phyloP scores from a whole-genome alignment of 208 protist species.

The Strigomonas galati region DNA sequence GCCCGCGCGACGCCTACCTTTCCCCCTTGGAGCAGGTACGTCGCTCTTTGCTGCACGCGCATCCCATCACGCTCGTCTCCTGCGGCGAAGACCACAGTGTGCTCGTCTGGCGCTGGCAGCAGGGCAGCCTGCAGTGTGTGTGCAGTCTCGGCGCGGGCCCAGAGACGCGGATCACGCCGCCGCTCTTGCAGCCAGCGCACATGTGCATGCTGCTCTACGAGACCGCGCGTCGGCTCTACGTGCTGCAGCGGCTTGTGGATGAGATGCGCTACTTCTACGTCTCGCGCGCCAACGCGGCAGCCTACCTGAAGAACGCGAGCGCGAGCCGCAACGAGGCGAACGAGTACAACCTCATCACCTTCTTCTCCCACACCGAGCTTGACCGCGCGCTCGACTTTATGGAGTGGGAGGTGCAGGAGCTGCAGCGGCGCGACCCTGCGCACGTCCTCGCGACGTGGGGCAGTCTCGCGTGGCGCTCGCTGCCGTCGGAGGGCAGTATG shows the following conservation, averaged over 20 bases:
- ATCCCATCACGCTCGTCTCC: conserved; percentile 34
- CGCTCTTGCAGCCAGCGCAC: conserved; percentile 22
- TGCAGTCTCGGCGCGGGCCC: conserved; percentile 54
- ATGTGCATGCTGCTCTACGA: conserved; percentile 29
- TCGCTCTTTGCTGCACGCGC: not conserved
- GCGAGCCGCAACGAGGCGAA: not conserved
- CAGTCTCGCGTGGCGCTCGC: conserved; percentile 20
- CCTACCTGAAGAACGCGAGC: not conserved
- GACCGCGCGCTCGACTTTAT: conserved; percentile 24
- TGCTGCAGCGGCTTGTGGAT: conserved; percentile 37
- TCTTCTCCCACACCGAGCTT: conserved; percentile 13
- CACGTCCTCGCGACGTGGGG: conserved; percentile 21
- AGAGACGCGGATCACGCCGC: conserved; percentile 22
- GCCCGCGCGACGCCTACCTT: not conserved
- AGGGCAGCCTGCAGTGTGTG: conserved; percentile 40
- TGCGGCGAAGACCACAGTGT: conserved; percentile 54
- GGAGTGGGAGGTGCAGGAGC: conserved; percentile 23
- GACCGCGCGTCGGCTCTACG: conserved; percentile 41
- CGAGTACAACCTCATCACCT: conserved; percentile 4
- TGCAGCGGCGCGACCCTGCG: conserved; percentile 17
- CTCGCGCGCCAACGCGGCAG: not conserved
- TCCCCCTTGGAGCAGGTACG: not conserved
- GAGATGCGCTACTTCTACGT: conserved; percentile 7
- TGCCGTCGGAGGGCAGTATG: conserved; percentile 10
- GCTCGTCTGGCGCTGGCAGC: conserved; percentile 51